These are phyloP conservation scores for Suillus hirtellus DNA, from an alignment of 768 basidiomycete species.

Conservation along the genomic window DNA sequence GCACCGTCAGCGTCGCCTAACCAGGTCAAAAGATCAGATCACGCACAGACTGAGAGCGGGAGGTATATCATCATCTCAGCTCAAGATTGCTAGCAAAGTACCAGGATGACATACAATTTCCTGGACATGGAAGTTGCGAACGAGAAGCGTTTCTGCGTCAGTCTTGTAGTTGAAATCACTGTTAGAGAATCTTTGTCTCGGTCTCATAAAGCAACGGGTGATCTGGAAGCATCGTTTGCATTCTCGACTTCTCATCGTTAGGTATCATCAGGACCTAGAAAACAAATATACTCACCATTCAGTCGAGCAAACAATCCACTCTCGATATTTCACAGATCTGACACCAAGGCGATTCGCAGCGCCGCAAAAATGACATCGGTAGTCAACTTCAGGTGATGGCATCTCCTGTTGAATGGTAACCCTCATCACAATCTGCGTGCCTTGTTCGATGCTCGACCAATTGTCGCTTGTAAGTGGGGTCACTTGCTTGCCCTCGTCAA, in stretches of 20 bases:
- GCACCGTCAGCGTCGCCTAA: not conserved
- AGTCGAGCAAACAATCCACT: conserved; percentile 19
- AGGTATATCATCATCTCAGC: not conserved
- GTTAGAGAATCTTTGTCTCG: no score
- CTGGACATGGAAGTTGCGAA: not conserved
- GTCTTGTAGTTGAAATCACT: not conserved
- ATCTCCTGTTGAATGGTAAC: conserved; percentile 23
- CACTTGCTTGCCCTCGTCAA: conserved; percentile 24
- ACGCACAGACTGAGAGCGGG: not conserved
- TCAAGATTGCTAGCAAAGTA: not conserved
- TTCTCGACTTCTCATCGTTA: conserved; percentile 18
- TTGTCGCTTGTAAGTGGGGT: conserved; percentile 23
- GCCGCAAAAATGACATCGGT: conserved; percentile 23
- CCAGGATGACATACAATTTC: not conserved
- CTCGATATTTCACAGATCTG: conserved; percentile 1
- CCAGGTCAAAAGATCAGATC: not conserved
- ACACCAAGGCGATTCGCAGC: not conserved
- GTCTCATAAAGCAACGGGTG: not conserved
- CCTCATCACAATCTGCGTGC: conserved; percentile 29
- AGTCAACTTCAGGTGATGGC: not conserved
- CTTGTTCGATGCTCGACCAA: conserved; percentile 28
- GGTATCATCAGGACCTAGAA: conserved; percentile 5
- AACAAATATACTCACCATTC: conserved; percentile 23
- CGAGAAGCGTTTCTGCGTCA: not conserved
- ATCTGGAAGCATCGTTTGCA: conserved; percentile 31